Evolutionary conservation across 441 rosid genomes (phyloP).

Genomic region (Geranium incanum): DNA sequence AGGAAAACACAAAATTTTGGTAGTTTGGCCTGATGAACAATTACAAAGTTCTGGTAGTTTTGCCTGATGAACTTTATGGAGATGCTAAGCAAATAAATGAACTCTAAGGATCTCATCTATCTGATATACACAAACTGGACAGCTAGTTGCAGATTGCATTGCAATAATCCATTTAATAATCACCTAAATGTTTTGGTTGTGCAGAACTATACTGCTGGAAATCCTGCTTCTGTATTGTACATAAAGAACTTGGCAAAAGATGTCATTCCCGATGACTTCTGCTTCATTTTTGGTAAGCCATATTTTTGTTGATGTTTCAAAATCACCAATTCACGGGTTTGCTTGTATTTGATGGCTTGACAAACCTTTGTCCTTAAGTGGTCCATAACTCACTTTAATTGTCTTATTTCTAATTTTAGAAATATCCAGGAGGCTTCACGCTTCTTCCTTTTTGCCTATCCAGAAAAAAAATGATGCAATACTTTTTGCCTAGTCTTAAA

Average conservation of each 20-base stretch:
- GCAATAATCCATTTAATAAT: neutral
- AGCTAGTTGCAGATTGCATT: neutral
- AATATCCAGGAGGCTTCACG: neutral
- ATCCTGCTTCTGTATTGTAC: constrained; percentile 72
- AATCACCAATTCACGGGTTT: neutral
- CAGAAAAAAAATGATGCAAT: neutral
- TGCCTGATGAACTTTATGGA: neutral
- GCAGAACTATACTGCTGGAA: constrained; percentile 88
- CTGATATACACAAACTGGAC: neutral
- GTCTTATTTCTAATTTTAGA: neutral
- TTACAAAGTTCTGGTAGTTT: neutral
- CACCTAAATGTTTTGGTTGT: constrained; percentile 19
- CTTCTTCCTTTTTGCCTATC: neutral
- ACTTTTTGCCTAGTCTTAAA: neutral
- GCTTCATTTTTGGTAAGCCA: constrained; percentile 74
- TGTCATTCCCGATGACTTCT: constrained; percentile 67
- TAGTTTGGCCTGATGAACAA: neutral
- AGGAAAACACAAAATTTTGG: neutral
- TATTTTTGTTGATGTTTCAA: constrained; percentile 5
- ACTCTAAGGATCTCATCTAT: neutral
- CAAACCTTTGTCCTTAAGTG: neutral
- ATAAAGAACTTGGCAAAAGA: constrained; percentile 91
- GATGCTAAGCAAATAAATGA: neutral
- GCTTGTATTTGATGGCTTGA: neutral
- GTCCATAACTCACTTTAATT: neutral